Evolutionary conservation across 2,329 filamentous ascomycete genomes (phyloP), one percentile per base, ranked within the genome.

Genomic region (Periconia digitata): DNA sequence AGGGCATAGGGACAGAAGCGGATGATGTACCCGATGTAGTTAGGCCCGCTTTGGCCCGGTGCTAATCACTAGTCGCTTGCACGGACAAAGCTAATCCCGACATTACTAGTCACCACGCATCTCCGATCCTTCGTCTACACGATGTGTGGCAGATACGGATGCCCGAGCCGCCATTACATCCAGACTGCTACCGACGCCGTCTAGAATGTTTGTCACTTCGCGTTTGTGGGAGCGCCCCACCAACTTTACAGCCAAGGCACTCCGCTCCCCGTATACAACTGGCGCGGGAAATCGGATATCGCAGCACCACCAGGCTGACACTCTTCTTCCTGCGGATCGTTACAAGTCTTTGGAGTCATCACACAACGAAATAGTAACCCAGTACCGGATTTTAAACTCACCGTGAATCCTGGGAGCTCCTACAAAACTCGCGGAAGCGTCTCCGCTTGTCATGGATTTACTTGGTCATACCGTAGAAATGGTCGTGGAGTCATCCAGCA

Each of bases 21-120:
- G 27, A 3, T 32, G 27, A 13, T 32, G 27, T 6, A 5, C 27
- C 27, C 4, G 27, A 32, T 32, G 12, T 32, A 15, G 27, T 13
- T 16, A 8, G 35, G 35, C 10, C 35, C 35, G 35, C 18, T 13
- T 16, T 37, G 35, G 5, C 10, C 10, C 35, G 29, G 34, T 18
- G 38, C 34, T 27, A 32, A 17, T n/a, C n/a, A 47, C 48, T 47
- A 40, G 40, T 39, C n/a, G 22, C 5, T 37, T 16, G 35, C 35
- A 37, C 35, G 35, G 38, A 40, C 21, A 40, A 16, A 40, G 38
- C 10, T 24, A 24, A 27, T 27, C 3, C 22, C 22, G 12, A 27
- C 38, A 4, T 24, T 20, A 12, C 6, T n/a, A 10, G 18, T 8
- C 6, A 20, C 15, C 18, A 8, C 21, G n/a, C 13, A 40, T n/a